Evolutionary conservation across 305 asterid species (phyloP), one percentile per base, ranked within the genome.

Genomic region (Withania somnifera): DNA sequence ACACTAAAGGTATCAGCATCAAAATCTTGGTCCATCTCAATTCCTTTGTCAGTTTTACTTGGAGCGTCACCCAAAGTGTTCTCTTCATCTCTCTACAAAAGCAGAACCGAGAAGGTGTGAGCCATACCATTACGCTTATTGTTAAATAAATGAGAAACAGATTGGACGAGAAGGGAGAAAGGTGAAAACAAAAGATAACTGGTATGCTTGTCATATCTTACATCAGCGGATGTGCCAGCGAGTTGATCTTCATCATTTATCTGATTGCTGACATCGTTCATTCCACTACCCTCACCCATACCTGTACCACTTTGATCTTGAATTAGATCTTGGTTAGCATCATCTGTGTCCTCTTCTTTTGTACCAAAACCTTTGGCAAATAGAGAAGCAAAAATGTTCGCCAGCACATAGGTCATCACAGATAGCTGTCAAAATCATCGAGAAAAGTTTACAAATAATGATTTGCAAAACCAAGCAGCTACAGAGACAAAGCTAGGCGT

Each of bases 1-100:
- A 93, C 91, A 84, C 97, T 93, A 82, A 82, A 87, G n/a, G 91
- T 85, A 78, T 89, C 92, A 81, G 88, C 98, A 60, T 79, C 84
- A 67, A 97, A 92, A 84, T 97, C 99, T 84, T 97, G 90, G 77
- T 92, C 99, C 98, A 97, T 93, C 92, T 97, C 99, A 81, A 97
- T 85, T 54, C 99, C 99, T 84, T 92, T 97, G 36, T 92, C 98
- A 81, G 82, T 86, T 89, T 88, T 90, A 88, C 88, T 87, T 0
- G 95, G 94, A 90, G 86, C 85, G 77, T 93, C 93, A 83, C 88
- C 79, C 24, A 26, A 68, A 53, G 88, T 86, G 84, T 89, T 90
- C 54, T 58, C 94, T 82, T 92, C 94, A 67, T 89, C 87, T 26
- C 87, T 85, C 99, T 94, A 82, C 88, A 87, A 86, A 85, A 82